A percentile compares a stretch with the other conserved stretches of the same genome.
Evolutionary conservation across 768 basidiomycete species (phyloP).

Genomic region (Lactarius deliciosus): DNA sequence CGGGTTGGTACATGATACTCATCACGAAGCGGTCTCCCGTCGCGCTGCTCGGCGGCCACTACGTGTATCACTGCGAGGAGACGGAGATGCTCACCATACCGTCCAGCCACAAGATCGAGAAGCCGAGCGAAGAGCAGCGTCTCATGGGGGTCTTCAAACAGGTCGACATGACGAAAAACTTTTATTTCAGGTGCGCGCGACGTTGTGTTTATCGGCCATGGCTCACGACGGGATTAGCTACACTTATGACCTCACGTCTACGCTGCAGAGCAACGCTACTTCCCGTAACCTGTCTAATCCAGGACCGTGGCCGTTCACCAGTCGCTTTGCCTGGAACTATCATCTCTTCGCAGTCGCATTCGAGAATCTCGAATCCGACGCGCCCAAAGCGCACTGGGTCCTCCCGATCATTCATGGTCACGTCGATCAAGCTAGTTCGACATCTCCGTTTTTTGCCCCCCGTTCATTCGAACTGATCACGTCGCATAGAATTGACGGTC

Average conservation of each 20-base stretch:
- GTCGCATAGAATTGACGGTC: slow-evolving; percentile 79
- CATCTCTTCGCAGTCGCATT: slow-evolving; percentile 79
- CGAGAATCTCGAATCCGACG: slow-evolving; percentile 39
- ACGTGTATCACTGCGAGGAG: slow-evolving; percentile 93
- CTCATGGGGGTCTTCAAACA: slow-evolving; percentile 91
- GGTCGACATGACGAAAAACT: slow-evolving; percentile 98
- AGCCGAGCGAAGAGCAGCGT: slow-evolving; percentile 84
- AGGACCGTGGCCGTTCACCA: slow-evolving; percentile 69
- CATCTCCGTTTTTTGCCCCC: background rate
- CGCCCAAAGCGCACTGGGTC: slow-evolving; percentile 74
- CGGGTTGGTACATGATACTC: slow-evolving; percentile 94
- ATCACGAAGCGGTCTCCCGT: slow-evolving; percentile 90
- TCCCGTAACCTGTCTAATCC: slow-evolving; percentile 44
- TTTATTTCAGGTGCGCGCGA: slow-evolving; percentile 84
- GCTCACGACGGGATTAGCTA: slow-evolving; percentile 57
- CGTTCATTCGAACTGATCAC: background rate
- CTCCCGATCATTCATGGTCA: slow-evolving; percentile 93
- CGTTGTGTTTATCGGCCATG: background rate
- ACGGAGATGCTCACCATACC: slow-evolving; percentile 81
- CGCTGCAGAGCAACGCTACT: slow-evolving; percentile 88
- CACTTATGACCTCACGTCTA: slow-evolving; percentile 96
- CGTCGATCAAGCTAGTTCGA: slow-evolving; percentile 93
- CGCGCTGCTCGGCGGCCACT: slow-evolving; percentile 91
- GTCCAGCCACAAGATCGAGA: slow-evolving; percentile 80
- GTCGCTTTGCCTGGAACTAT: slow-evolving; percentile 94